Conservation (phyloP, 306 rosid species). For the Amphicarpaea edgeworthii region DNA sequence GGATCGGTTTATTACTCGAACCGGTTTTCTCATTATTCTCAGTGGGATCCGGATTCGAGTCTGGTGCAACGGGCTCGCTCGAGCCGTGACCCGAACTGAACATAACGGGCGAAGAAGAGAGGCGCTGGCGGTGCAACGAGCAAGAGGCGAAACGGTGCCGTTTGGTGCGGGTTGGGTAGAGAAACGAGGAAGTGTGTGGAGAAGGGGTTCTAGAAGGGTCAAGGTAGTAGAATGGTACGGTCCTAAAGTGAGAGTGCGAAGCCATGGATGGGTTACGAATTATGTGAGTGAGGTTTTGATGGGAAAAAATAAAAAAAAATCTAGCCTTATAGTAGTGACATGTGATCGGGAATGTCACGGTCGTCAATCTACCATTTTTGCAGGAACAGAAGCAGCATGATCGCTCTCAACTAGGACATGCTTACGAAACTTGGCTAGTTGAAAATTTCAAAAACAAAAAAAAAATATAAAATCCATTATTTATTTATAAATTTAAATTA, state of each 20-base stretch:
- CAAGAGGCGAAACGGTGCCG: slow-evolving; percentile 44
- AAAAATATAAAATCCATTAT: too few relatives aligned
- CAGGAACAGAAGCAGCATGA: too few relatives aligned
- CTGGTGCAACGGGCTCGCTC: slow-evolving; percentile 26
- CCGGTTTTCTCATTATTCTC: slow-evolving; percentile 26
- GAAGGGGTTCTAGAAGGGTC: slow-evolving; percentile 23
- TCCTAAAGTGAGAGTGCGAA: slow-evolving; percentile 37
- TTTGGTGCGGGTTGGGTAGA: slow-evolving; percentile 33
- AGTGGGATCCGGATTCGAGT: slow-evolving; percentile 35
- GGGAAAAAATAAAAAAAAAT: too few relatives aligned
- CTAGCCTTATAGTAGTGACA: too few relatives aligned
- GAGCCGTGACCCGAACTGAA: slow-evolving; percentile 37
- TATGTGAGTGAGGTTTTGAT: too few relatives aligned
- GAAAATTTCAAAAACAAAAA: too few relatives aligned
- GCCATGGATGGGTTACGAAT: slow-evolving; percentile 55
- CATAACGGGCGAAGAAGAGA: too few relatives aligned
- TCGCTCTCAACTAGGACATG: too few relatives aligned
- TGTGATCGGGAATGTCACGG: too few relatives aligned
- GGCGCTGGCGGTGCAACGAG: slow-evolving; percentile 36
- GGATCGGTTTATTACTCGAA: not conserved
- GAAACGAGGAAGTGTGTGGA: slow-evolving; percentile 8
- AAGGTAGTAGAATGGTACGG: slow-evolving; percentile 10
- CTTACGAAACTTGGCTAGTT: too few relatives aligned
- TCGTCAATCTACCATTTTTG: too few relatives aligned
- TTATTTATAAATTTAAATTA: too few relatives aligned